These are phyloP conservation scores for Madurella fahalii DNA, from an alignment of 2,329 filamentous ascomycete species.

Conservation along the genomic window DNA sequence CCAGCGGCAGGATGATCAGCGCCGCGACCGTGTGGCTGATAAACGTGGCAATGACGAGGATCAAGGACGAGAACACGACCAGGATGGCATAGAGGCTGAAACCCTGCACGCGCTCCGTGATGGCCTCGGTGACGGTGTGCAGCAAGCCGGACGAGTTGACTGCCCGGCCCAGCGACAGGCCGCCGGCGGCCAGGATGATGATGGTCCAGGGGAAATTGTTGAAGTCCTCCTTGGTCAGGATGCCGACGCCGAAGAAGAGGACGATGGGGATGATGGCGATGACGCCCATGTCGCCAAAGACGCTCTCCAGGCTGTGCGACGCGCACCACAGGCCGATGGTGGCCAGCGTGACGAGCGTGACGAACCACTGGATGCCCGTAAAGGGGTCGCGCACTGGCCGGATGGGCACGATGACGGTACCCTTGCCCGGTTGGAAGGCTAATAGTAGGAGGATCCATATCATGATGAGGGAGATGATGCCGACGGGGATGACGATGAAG, in stretches of 20 bases:
- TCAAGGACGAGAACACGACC: constrained; percentile 78
- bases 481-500: constrained; percentile 90
- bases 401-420: constrained; percentile 87
- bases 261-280: constrained; percentile 95
- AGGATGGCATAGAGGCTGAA: constrained; percentile 83
- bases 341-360: constrained; percentile 72
- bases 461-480: constrained; percentile 77
- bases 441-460: constrained; percentile 86
- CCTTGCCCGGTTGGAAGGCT: constrained; percentile 79
- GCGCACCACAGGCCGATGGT: constrained; percentile 93
- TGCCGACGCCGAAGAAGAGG: constrained; percentile 92
- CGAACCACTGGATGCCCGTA: constrained; percentile 87
- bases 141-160: constrained; percentile 90
- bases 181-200: constrained; percentile 94
- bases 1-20: constrained; percentile 87
- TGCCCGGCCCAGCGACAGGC: constrained; percentile 85
- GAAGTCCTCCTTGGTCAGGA: constrained; percentile 97
- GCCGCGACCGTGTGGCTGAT: constrained; percentile 97
- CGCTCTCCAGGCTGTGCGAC: constrained; percentile 77
- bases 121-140: constrained; percentile 76
- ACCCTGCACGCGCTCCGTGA: constrained; percentile 68
- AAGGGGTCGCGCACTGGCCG: constrained; percentile 85
- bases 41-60: constrained; percentile 91
- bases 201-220: constrained; percentile 99
- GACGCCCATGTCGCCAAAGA: constrained; percentile 98